Evolutionary conservation across 768 basidiomycete species (phyloP), one percentile per base, ranked within the genome.

Genomic region (Tricholoma bakamatsutake): DNA sequence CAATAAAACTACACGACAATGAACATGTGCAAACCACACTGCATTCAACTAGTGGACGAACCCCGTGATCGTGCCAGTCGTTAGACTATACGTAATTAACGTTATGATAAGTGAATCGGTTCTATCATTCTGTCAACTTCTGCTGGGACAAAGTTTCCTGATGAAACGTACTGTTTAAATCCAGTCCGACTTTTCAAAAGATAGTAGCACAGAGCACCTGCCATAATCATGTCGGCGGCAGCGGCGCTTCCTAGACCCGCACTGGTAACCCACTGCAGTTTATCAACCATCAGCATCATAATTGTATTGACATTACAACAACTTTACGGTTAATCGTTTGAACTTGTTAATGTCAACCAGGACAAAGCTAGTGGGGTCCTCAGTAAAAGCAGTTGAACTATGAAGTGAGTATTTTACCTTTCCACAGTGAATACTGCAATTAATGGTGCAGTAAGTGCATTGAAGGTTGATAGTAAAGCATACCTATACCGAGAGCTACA

Each of bases 211-310:
- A 82, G 71, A 12, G 76, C 67, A 47, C 67, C 56, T 2, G 80
- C 80, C 47, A 81, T 80, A 55, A 79, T 67, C 55, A 79, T 68
- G 59, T 81, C 80, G 9, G 78, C 74, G 13, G 73, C 73, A n/a
- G 76, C 76, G 24, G 77, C 76, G 53, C 76, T 73, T 33, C 77
- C 75, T 48, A 78, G 66, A 1, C 79, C 80, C 24, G 72, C 59
- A 59, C 73, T 76, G 7, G 79, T 77, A 12, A 82, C 72, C 80
- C 80, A 80, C 80, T 69, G 45, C 24, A 35, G 54, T 54, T 50
- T 15, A 48, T 15, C 11, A 21, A 82, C 21, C 21, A 80, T 30
- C 31, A 48, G 28, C n/a, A 31, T 48, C 0, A 8, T 31, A 8
- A 37, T 76, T 79, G 56, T 3, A 46, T 17, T 5, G 8, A 15